Evolutionary conservation across 805 yeast genomes (phyloP), one percentile per base, ranked within the genome.

Genomic region (Saccharomycopsis guyanensis): DNA sequence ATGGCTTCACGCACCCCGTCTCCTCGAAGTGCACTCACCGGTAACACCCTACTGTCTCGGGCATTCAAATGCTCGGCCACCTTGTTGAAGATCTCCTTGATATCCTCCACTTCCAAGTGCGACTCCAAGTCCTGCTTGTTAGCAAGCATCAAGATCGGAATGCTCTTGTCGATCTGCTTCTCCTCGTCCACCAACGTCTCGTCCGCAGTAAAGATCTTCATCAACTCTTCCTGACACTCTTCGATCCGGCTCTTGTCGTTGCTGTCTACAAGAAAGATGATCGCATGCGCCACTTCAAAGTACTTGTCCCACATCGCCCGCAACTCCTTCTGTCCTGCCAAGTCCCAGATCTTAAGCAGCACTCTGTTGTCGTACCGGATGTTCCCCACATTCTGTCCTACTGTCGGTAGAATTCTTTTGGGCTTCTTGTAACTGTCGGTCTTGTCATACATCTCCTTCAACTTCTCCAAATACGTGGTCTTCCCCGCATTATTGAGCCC

Each of bases 401-500:
- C 94, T 0, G 98, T 91, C 1, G 98, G 97, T 24, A 84, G 69
- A 15, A 88, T 87, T 49, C 86, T 69, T 19, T 78, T 69, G 2
- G 75, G 73, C 36, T 42, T 49, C 38, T 51, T 49, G 44, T 64
- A 66, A 45, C 70, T 74, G 25, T 73, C 69, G 38, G 65, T 68
- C 41, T 71, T 63, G 25, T 70, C 66, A 56, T 73, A 80, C 39
- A 71, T 61, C 38, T 71, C 69, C 57, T 84, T 84, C 32, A 82
- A 64, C 53, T 79, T 74, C 59, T 83, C 93, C 20, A 82, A 60
- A 49, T 82, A 73, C 0, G 91, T 84, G 12, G 97, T 93, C 61
- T 91, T 91, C 1, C 98, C 98, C 0, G 97, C 96, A 67, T 91
- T 89, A 63, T 91, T 97, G 24, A 91, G 73, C 16, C 98, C 98